phyloP scores from a whole-genome alignment of 108 stramenopile genomes.

The Pseudonitzschia multistriata region DNA sequence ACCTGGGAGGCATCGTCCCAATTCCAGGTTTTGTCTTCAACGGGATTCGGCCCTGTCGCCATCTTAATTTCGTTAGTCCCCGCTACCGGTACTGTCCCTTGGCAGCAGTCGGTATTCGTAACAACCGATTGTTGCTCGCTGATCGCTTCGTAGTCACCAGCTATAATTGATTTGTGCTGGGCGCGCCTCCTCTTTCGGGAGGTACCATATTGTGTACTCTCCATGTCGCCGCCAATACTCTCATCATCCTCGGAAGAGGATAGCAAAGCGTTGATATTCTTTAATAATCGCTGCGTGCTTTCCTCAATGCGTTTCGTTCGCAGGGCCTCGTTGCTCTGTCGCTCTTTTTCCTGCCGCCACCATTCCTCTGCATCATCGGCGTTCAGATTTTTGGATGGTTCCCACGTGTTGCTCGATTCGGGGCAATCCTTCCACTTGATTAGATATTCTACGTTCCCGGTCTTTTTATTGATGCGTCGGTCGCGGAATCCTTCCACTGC shows the following conservation, averaged over 20 bases:
- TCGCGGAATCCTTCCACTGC: conserved; percentile 9
- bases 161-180: neutral
- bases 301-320: neutral
- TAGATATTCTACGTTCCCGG: conserved; percentile 42
- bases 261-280: neutral
- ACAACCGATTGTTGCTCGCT: neutral
- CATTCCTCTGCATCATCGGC: conserved; percentile 27
- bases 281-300: neutral
- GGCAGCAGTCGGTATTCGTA: neutral
- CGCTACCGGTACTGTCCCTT: conserved; percentile 7
- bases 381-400: conserved; percentile 55
- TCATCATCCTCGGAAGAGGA: conserved; percentile 3
- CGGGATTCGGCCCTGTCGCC: conserved; percentile 18
- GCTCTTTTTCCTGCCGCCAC: conserved; percentile 9
- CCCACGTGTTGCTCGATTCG: conserved; percentile 62
- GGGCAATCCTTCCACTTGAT: conserved; percentile 62
- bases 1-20: conserved; percentile 26
- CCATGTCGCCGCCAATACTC: neutral
- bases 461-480: neutral
- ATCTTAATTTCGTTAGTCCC: conserved; percentile 25
- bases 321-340: neutral
- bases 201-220: neutral
- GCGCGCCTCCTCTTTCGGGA: neutral
- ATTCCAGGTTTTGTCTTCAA: conserved; percentile 4
- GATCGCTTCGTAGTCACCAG: no score